Evolutionary conservation across 352 stramenopile species (phyloP), one percentile per base, ranked within the genome.

Genomic region (Lagenidium giganteum): DNA sequence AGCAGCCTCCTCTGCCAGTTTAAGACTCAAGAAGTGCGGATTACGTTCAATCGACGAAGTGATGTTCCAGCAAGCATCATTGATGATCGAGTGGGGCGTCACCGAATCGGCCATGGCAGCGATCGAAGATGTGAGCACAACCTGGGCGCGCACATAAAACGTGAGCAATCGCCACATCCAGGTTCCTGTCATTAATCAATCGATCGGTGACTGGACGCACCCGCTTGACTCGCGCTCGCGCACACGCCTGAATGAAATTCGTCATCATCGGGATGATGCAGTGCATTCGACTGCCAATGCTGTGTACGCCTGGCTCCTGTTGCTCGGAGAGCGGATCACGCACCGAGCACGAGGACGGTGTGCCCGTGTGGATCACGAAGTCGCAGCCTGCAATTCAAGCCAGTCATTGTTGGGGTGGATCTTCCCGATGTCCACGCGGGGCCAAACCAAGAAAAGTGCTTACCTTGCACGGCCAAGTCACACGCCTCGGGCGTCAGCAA

Each of bases 201-300:
- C n/a, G n/a, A n/a, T n/a, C n/a, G n/a, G n/a, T n/a, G n/a, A n/a
- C n/a, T n/a, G n/a, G n/a, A n/a, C n/a, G n/a, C n/a, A n/a, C 75
- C 17, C 75, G 53, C 60, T 87, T 85, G 24, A 87, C 66, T 36
- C 74, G 67, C 3, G 69, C 58, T 11, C 77, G 69, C 13, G 76
- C 70, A 46, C 77, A 89, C 0, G 77, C 74, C 42, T 85, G 75
- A 42, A 89, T 85, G 33, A 89, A 89, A 56, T 89, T 89, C 3
- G 75, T 87, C 77, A 89, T 89, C 75, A 89, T 89, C 13, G 77
- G 77, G 21, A 89, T 84, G 58, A 89, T 89, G 39, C 74, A 87
- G 57, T 89, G 77, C 70, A 89, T 84, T n/a, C 77, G 74, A 45
- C 77, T 89, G 35, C 77, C 77, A 52, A 89, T 84, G 37, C 74